A percentile compares a stretch with the other conserved stretches of the same genome.
phyloP scores from a whole-genome alignment of 140 eudicot species.

The Cichorium intybus region DNA sequence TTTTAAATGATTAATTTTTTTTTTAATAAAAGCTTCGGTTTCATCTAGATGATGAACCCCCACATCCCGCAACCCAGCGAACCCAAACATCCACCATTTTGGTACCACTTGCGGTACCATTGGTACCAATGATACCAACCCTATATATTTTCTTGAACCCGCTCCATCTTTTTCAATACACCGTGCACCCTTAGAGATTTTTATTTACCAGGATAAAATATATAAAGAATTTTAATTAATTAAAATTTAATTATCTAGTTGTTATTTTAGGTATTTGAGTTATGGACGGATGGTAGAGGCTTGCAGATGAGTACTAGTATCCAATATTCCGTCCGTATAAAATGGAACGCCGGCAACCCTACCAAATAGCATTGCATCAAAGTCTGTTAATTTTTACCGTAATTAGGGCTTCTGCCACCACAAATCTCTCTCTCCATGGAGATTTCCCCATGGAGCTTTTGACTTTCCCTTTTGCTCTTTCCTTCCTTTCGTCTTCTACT shows the following conservation, averaged over 20 bases:
- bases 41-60: too few species aligned
- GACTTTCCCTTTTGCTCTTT: constrained; percentile 21
- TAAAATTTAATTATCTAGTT: not conserved
- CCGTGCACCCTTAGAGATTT: too few species aligned
- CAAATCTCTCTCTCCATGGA: constrained; percentile 15
- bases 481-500: constrained; percentile 12
- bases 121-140: too few species aligned
- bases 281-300: constrained; percentile 3
- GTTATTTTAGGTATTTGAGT: not conserved
- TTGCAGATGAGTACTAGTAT: not conserved
- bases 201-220: too few species aligned
- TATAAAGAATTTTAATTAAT: too few species aligned
- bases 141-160: too few species aligned
- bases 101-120: too few species aligned
- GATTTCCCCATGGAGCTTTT: constrained; percentile 27
- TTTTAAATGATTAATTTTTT: too few species aligned
- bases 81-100: too few species aligned
- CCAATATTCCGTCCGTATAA: constrained; percentile 6
- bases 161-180: too few species aligned
- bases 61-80: too few species aligned
- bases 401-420: constrained; percentile 12
- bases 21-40: too few species aligned
- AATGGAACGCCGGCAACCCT: constrained; percentile 3
- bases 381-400: constrained; percentile 14
- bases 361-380: not conserved